Percentiles rank a stretch among this genome's conserved stretches.
Conservation (phyloP, 2,329 filamentous ascomycete species). For the Thelonectria olida region DNA sequence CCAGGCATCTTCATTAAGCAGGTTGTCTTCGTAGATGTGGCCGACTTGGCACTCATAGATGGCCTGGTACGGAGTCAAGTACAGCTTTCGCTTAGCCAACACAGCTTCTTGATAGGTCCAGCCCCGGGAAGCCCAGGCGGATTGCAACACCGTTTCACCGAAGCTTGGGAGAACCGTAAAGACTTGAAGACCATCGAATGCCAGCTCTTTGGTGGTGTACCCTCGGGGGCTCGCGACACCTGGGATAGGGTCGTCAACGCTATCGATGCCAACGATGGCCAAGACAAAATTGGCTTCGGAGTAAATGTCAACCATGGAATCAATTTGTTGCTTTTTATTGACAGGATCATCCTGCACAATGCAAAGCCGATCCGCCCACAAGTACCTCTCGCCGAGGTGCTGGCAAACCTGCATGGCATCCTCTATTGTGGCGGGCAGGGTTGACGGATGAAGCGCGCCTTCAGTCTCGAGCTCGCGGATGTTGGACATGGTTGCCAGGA, state of each 20-base stretch:
- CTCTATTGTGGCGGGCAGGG: background rate
- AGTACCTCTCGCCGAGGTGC: background rate
- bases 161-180: background rate
- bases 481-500: background rate
- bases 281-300: background rate
- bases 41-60: background rate
- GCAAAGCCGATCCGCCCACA: slow-evolving; percentile 1
- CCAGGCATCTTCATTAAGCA: background rate
- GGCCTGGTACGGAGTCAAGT: slow-evolving; percentile 2
- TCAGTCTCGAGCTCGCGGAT: background rate
- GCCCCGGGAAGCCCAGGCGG: slow-evolving; percentile 1
- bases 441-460: background rate
- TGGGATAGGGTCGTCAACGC: background rate
- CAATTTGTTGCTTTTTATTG: background rate
- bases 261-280: background rate
- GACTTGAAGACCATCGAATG: background rate
- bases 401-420: background rate
- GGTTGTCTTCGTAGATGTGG: background rate
- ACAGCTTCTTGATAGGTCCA: slow-evolving; percentile 16
- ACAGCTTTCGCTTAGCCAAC: background rate
- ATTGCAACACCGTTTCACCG: background rate
- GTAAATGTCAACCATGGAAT: slow-evolving; percentile 1
- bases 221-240: background rate
- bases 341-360: background rate
- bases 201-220: background rate